These are phyloP conservation scores for Kluyveromyces nonfermentans DNA, from an alignment of 805 yeast genomes.

Conservation along the genomic window DNA sequence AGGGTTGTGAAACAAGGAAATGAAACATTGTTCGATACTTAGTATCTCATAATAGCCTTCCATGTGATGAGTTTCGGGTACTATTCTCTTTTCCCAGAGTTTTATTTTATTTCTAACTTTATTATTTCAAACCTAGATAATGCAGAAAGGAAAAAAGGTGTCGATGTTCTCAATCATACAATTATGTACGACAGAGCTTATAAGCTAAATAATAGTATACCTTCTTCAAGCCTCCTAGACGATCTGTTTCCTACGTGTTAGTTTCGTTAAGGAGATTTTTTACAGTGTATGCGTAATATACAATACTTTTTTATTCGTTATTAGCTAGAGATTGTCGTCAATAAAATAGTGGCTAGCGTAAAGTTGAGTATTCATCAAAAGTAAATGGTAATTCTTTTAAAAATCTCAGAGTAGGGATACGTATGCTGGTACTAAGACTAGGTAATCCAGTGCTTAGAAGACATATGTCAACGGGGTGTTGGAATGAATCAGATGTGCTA, in stretches of 20 bases:
- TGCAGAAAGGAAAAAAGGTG: neutral
- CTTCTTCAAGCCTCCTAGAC: no score
- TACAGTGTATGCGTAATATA: no score
- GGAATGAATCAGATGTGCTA: conserved; percentile 35
- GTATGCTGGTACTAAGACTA: neutral
- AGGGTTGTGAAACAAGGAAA: conserved; percentile 16
- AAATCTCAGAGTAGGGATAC: neutral
- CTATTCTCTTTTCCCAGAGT: neutral
- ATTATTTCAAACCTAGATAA: neutral
- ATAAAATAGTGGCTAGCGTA: no score
- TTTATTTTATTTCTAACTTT: neutral
- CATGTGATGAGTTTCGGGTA: neutral
- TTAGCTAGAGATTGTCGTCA: no score
- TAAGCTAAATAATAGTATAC: no score
- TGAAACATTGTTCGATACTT: neutral
- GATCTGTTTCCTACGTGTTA: no score
- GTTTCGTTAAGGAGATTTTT: no score
- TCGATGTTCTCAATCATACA: no score
- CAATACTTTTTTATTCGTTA: no score
- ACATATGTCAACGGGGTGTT: conserved; percentile 9
- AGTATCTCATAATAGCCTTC: neutral
- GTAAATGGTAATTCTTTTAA: no score
- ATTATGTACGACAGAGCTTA: no score
- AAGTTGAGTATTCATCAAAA: neutral
- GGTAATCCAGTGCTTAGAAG: neutral